phyloP scores from a whole-genome alignment of 1,139 yeast species.

The Candida tunisiensis region DNA sequence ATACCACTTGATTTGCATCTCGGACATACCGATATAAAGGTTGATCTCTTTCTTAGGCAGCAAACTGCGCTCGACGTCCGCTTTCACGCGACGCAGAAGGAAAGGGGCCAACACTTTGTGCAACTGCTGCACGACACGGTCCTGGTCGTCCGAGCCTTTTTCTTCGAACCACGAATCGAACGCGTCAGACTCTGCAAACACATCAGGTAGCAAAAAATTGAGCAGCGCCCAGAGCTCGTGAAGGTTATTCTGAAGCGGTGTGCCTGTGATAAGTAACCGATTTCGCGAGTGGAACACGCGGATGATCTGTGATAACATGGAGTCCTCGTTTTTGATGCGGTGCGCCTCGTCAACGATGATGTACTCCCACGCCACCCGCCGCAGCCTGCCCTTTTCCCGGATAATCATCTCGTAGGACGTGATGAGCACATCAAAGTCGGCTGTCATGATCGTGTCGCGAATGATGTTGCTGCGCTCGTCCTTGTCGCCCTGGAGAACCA shows the following conservation, averaged over 20 bases:
- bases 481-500: conserved; percentile 77
- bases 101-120: conserved; percentile 82
- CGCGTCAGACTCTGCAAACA: conserved; percentile 76
- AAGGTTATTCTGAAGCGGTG: conserved; percentile 85
- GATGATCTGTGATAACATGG: conserved; percentile 77
- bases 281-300: conserved; percentile 74
- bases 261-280: conserved; percentile 81
- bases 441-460: conserved; percentile 39
- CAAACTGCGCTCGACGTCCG: conserved; percentile 84
- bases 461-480: conserved; percentile 53
- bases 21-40: conserved; percentile 84
- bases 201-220: conserved; percentile 84
- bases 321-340: conserved; percentile 86
- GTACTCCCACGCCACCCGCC: conserved; percentile 85
- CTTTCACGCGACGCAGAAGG: conserved; percentile 70
- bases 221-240: conserved; percentile 94
- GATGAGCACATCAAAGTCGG: conserved; percentile 76
- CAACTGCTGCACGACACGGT: conserved; percentile 63
- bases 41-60: conserved; percentile 84
- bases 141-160: conserved; percentile 25
- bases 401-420: conserved; percentile 91
- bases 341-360: conserved; percentile 95
- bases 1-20: conserved; percentile 90
- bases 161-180: conserved; percentile 80
- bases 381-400: conserved; percentile 65